These are phyloP conservation scores for Albizia julibrissin DNA, from an alignment of 306 rosid species.

Conservation along the genomic window DNA sequence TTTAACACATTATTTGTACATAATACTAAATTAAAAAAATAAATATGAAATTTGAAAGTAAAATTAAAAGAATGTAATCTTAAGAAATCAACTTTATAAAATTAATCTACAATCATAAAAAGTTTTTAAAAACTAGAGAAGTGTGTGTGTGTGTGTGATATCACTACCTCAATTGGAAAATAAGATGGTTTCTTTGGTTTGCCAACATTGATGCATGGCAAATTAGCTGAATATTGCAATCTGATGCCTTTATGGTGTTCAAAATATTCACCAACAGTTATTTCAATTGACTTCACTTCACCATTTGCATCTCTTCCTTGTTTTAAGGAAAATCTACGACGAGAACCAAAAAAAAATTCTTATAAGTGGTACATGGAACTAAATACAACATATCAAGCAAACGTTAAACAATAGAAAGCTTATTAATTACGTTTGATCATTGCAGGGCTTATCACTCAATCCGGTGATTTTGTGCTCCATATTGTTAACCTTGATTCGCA, in stretches of 20 bases:
- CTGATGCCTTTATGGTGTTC: slow-evolving; percentile 18
- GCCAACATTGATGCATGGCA: slow-evolving; percentile 60
- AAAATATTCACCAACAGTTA: slow-evolving; percentile 43
- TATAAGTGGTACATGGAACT: not conserved
- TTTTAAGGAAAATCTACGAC: slow-evolving; percentile 24
- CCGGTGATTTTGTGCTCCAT: slow-evolving; percentile 57
- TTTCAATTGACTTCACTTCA: slow-evolving; percentile 33
- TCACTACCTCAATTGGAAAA: slow-evolving; percentile 49
- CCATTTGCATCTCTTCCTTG: slow-evolving; percentile 37
- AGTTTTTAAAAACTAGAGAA: no score
- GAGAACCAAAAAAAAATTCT: not conserved
- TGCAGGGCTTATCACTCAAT: slow-evolving; percentile 52
- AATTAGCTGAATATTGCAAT: slow-evolving; percentile 35
- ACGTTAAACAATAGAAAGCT: not conserved
- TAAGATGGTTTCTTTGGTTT: slow-evolving; percentile 45
- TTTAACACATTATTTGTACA: no score
- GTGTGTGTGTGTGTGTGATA: no score
- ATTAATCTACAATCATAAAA: not conserved
- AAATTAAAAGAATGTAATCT: not conserved
- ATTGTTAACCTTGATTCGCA: slow-evolving; percentile 44
- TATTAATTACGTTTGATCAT: slow-evolving; percentile 35
- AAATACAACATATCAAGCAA: not conserved
- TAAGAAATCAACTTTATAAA: not conserved
- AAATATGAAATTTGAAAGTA: no score
- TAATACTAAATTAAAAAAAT: no score